These are phyloP conservation scores for Agaricus bisporus DNA, from an alignment of 768 basidiomycete species.

Conservation along the genomic window DNA sequence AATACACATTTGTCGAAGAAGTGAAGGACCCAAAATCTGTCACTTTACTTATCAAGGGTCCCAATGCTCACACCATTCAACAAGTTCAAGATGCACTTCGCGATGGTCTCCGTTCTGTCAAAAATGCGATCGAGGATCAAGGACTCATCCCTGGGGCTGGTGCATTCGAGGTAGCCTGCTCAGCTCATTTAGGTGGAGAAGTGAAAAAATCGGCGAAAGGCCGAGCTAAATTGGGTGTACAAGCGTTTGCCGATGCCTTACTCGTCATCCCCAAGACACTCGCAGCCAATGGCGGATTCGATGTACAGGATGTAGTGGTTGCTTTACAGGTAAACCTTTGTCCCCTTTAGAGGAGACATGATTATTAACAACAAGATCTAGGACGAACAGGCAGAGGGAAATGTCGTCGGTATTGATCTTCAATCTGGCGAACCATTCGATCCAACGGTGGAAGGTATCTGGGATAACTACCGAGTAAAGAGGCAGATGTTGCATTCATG, in stretches of 20 bases:
- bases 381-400: conserved; percentile 95
- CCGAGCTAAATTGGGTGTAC: conserved; percentile 93
- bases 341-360: neutral
- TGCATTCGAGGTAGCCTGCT: conserved; percentile 93
- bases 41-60: conserved; percentile 95
- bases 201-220: conserved; percentile 89
- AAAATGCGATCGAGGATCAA: conserved; percentile 93
- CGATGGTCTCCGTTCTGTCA: conserved; percentile 92
- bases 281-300: conserved; percentile 93
- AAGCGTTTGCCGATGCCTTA: conserved; percentile 93
- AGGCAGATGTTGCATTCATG: conserved; percentile 97
- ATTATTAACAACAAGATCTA: conserved; percentile 19
- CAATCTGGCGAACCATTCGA: conserved; percentile 95
- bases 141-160: conserved; percentile 92
- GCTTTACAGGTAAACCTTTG: conserved; percentile 63
- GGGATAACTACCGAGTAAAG: conserved; percentile 99
- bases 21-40: conserved; percentile 94
- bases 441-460: conserved; percentile 91
- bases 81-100: conserved; percentile 98
- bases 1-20: conserved; percentile 96
- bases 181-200: conserved; percentile 70
- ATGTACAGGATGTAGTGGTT: conserved; percentile 93
- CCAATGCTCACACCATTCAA: conserved; percentile 91
- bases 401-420: conserved; percentile 85
- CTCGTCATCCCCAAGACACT: conserved; percentile 95